Conservation (phyloP, 108 stramenopile species). For the Schizochytrium sp. region DNA sequence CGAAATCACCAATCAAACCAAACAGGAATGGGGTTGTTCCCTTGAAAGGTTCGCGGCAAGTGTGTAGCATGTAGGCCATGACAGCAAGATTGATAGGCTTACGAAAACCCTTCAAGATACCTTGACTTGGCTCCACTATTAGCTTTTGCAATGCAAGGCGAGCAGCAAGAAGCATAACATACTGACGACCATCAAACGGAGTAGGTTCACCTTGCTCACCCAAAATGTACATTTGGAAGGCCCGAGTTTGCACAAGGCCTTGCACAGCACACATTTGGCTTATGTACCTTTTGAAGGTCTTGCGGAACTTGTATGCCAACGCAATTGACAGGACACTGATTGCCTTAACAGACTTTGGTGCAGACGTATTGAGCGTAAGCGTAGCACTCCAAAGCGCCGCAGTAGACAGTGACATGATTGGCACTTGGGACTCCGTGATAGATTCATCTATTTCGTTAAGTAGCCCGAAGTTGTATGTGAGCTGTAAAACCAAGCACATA, state of each 20-base stretch:
- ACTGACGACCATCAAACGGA: neutral
- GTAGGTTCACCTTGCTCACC: slow-evolving; percentile 14
- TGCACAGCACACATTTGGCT: slow-evolving; percentile 11
- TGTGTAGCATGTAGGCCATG: slow-evolving; percentile 4
- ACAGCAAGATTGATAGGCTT: slow-evolving; percentile 1
- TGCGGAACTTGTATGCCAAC: slow-evolving; percentile 19
- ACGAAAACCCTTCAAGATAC: neutral
- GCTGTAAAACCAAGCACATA: slow-evolving; percentile 15
- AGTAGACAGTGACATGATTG: neutral
- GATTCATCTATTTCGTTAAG: slow-evolving; percentile 19
- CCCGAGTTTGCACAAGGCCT: slow-evolving; percentile 20
- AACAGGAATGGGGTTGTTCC: slow-evolving; percentile 16
- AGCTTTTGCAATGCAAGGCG: slow-evolving; percentile 20
- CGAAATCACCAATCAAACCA: neutral
- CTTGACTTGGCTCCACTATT: neutral
- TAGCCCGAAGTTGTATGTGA: slow-evolving; percentile 27
- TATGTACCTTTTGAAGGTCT: slow-evolving; percentile 4
- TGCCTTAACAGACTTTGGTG: neutral
- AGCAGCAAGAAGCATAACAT: neutral
- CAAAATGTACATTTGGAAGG: slow-evolving; percentile 6
- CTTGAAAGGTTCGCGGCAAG: slow-evolving; percentile 10
- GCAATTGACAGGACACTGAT: slow-evolving; percentile 17
- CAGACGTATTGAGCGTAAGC: neutral
- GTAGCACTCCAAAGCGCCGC: slow-evolving; percentile 27
- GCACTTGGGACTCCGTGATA: neutral